Percentiles rank a stretch among this genome's conserved stretches.
Conservation (phyloP, 148 eudicot genomes). For the Persicaria tinctoria region DNA sequence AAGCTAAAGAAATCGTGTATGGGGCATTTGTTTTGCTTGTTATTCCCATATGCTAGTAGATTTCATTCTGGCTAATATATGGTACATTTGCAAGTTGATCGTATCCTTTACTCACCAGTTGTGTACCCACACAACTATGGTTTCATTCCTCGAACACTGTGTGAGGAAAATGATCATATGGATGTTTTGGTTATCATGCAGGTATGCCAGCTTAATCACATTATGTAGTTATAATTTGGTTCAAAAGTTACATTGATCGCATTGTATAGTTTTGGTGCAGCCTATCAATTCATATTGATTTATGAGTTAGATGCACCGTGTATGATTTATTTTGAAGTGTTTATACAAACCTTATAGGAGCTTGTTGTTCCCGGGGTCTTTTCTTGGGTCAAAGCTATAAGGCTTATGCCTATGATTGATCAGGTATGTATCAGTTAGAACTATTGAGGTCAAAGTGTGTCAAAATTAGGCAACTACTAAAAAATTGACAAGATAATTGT, state of each 20-base stretch:
- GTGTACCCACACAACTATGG: slow-evolving; percentile 84
- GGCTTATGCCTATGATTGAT: slow-evolving; percentile 89
- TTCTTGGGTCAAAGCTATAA: slow-evolving; percentile 75
- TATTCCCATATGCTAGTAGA: background rate
- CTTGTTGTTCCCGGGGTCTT: slow-evolving; percentile 81
- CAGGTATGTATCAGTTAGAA: slow-evolving; percentile 29
- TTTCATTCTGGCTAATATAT: background rate
- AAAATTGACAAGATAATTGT: slow-evolving; percentile 84
- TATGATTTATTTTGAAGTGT: background rate
- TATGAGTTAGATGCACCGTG: background rate
- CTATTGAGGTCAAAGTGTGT: background rate
- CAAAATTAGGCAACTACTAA: background rate
- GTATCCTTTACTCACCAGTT: slow-evolving; percentile 73
- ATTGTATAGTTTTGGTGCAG: background rate
- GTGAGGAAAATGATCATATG: slow-evolving; percentile 72
- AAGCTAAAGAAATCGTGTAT: slow-evolving; percentile 33
- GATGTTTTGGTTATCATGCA: slow-evolving; percentile 88
- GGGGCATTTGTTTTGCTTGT: background rate
- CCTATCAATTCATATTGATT: background rate
- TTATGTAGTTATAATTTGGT: background rate
- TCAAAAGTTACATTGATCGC: background rate
- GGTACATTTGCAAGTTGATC: slow-evolving; percentile 54
- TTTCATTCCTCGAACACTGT: slow-evolving; percentile 72
- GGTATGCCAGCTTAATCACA: slow-evolving; percentile 24
- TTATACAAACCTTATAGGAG: slow-evolving; percentile 32